phyloP scores from a whole-genome alignment of 108 stramenopile species.

The Schizochytrium sp. region DNA sequence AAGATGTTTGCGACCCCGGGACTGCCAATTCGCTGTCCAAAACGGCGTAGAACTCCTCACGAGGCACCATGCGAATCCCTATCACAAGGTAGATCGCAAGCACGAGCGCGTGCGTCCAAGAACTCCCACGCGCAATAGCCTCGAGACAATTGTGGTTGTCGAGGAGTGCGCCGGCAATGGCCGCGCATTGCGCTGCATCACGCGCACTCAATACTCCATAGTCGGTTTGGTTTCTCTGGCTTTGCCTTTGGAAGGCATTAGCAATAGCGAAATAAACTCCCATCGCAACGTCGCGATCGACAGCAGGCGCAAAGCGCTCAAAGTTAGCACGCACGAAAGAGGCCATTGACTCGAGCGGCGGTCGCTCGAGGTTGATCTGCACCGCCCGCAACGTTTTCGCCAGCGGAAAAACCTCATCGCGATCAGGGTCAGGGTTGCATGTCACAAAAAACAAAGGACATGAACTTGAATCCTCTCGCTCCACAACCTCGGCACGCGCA shows the following conservation, averaged over 20 bases:
- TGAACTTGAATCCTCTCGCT: background rate
- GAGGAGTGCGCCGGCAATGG: background rate
- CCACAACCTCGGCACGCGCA: background rate
- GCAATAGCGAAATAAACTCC: background rate
- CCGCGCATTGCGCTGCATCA: background rate
- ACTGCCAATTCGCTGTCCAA: background rate
- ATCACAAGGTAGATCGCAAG: background rate
- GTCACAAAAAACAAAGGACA: background rate
- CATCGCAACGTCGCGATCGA: background rate
- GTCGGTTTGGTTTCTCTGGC: background rate
- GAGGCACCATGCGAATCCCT: slow-evolving; percentile 3
- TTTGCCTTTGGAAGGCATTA: background rate
- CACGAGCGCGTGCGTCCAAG: background rate
- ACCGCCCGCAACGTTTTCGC: background rate
- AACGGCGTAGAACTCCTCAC: background rate
- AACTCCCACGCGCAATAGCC: background rate
- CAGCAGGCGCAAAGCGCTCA: background rate
- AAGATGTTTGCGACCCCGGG: background rate
- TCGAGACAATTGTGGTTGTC: background rate
- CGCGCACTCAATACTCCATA: slow-evolving; percentile 7
- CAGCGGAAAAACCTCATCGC: slow-evolving; percentile 9
- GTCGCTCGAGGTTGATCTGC: background rate
- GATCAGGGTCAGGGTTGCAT: background rate
- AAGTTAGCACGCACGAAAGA: slow-evolving; percentile 9
- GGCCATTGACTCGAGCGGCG: background rate